These are phyloP conservation scores for Blastomyces emzantsi DNA, from an alignment of 2,329 filamentous ascomycete genomes.

Conservation along the genomic window DNA sequence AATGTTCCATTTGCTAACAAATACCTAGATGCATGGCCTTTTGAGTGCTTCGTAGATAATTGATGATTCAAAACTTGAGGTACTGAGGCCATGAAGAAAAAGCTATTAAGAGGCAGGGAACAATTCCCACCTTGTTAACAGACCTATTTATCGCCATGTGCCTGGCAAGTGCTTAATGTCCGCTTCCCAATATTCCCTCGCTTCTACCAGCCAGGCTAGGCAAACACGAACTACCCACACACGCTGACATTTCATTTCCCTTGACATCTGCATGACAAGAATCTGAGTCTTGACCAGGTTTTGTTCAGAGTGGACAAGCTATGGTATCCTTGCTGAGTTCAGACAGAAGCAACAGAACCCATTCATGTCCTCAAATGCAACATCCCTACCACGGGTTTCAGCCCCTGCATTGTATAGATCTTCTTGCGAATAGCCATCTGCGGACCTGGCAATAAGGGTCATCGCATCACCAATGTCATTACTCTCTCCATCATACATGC, in stretches of 20 bases:
- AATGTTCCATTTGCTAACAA: neutral
- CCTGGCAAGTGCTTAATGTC: neutral
- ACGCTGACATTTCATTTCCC: neutral
- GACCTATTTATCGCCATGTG: neutral
- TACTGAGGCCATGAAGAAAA: neutral
- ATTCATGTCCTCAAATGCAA: neutral
- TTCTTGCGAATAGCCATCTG: neutral
- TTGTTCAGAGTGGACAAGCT: neutral
- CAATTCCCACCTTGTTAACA: neutral
- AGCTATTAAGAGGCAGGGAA: neutral
- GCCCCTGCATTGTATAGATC: slow-evolving; percentile 1
- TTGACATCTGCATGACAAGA: neutral
- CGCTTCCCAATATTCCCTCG: neutral
- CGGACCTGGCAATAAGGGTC: neutral
- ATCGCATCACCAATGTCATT: neutral
- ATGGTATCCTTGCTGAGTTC: neutral
- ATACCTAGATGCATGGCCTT: neutral
- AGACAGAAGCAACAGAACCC: neutral
- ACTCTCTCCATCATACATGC: neutral
- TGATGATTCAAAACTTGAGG: too few species aligned
- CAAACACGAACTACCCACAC: neutral
- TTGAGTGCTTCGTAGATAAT: too few species aligned
- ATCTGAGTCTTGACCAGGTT: neutral
- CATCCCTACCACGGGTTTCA: neutral
- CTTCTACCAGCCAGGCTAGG: neutral